These are phyloP conservation scores for Pneumocystis carinii DNA, from an alignment of 1,139 yeast species.

Conservation along the genomic window DNA sequence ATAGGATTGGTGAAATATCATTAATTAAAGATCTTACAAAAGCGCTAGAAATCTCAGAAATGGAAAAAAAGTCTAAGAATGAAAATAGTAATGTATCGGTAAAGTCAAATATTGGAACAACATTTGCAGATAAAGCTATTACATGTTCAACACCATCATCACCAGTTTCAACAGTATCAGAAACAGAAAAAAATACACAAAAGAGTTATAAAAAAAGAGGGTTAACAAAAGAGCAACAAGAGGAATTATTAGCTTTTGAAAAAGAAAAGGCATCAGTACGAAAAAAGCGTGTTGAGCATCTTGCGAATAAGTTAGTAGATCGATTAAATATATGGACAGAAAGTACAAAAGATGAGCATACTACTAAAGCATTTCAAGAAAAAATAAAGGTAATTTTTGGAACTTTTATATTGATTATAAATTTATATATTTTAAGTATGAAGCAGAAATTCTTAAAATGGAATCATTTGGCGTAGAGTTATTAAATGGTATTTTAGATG, in stretches of 20 bases:
- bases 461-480: conserved; percentile 90
- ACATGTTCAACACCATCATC: neutral
- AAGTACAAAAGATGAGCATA: conserved; percentile 57
- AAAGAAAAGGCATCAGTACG: conserved; percentile 61
- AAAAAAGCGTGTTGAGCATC: conserved; percentile 52
- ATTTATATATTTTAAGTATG: conserved; percentile 22
- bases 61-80: conserved; percentile 41
- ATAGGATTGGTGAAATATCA: conserved; percentile 71
- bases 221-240: neutral
- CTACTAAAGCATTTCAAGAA: conserved; percentile 49
- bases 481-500: conserved; percentile 36
- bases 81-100: conserved; percentile 1
- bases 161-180: neutral
- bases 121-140: neutral
- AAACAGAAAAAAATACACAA: conserved; percentile 2
- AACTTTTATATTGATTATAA: neutral
- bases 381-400: conserved; percentile 34
- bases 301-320: conserved; percentile 49
- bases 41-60: conserved; percentile 60
- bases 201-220: neutral
- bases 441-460: conserved; percentile 79
- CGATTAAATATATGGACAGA: conserved; percentile 69
- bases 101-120: neutral
- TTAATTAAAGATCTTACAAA: conserved; percentile 65
- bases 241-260: conserved; percentile 43